These are phyloP conservation scores for Magnusiomyces tetraspermus DNA, from an alignment of 1,139 yeast species.

Conservation along the genomic window DNA sequence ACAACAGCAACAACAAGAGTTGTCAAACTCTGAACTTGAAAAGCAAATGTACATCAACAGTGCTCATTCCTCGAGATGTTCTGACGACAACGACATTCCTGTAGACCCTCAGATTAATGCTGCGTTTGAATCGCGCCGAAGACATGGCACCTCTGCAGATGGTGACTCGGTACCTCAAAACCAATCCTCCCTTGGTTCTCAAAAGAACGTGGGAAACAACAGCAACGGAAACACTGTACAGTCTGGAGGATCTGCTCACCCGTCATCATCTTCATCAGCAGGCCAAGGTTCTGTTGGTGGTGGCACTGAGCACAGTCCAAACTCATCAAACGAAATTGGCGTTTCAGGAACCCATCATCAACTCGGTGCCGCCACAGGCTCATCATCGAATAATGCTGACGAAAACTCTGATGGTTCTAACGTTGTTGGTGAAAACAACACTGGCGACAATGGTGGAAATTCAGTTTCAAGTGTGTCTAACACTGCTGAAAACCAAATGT, in stretches of 20 bases:
- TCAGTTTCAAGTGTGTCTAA: background rate
- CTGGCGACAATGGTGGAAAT: conserved; percentile 14
- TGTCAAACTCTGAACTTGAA: background rate
- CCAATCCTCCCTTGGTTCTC: background rate
- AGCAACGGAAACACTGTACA: background rate
- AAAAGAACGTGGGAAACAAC: background rate
- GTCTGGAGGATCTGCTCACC: background rate
- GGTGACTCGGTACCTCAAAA: background rate
- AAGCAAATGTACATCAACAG: background rate
- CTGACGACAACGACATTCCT: conserved; percentile 32
- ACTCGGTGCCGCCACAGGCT: background rate
- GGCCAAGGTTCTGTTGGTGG: background rate
- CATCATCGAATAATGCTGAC: background rate
- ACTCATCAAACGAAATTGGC: background rate
- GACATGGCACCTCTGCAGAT: conserved; percentile 15
- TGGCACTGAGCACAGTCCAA: background rate
- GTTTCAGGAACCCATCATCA: background rate
- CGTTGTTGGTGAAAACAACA: too few relatives aligned
- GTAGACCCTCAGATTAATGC: conserved; percentile 54
- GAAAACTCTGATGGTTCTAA: too few relatives aligned
- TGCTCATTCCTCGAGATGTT: background rate
- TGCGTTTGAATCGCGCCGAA: conserved; percentile 40
- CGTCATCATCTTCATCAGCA: background rate
- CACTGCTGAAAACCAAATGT: conserved; percentile 1
- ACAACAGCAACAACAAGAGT: background rate